Percentiles rank a stretch among this genome's conserved stretches.
These are phyloP conservation scores for Scutellaria barbata DNA, from an alignment of 257 asterid species.

Conservation along the genomic window DNA sequence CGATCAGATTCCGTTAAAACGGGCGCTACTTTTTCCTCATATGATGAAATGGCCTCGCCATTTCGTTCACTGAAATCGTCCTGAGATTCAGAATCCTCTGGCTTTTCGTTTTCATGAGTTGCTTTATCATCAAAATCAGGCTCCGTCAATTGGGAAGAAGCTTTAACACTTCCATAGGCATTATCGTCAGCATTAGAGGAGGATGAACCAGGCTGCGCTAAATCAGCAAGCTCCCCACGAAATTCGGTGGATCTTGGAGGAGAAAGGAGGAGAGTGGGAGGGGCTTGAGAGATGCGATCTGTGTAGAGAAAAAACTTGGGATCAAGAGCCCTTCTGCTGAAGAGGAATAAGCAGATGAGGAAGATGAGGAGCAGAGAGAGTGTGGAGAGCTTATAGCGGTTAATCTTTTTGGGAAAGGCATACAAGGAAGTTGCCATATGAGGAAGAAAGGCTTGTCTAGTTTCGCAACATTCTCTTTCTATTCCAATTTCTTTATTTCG, in stretches of 20 bases:
- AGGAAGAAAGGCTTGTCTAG: slow-evolving; percentile 43
- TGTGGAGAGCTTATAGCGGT: slow-evolving; percentile 43
- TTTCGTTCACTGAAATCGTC: slow-evolving; percentile 24
- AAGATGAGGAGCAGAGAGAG: slow-evolving; percentile 49
- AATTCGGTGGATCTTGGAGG: slow-evolving; percentile 45
- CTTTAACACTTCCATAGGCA: slow-evolving; percentile 20
- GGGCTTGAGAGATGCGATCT: slow-evolving; percentile 42
- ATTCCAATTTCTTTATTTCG: not conserved
- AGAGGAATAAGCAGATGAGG: slow-evolving; percentile 52
- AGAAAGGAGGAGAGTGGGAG: slow-evolving; percentile 27
- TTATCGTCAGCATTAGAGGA: slow-evolving; percentile 26
- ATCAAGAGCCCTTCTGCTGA: slow-evolving; percentile 51
- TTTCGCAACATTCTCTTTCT: slow-evolving; percentile 19
- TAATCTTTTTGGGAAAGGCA: slow-evolving; percentile 42
- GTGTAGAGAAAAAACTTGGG: slow-evolving; percentile 47
- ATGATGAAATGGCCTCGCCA: slow-evolving; percentile 27
- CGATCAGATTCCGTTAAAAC: slow-evolving; percentile 36
- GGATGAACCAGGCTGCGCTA: slow-evolving; percentile 29
- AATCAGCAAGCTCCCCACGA: slow-evolving; percentile 23
- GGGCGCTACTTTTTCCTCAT: slow-evolving; percentile 22
- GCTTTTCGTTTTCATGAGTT: slow-evolving; percentile 23
- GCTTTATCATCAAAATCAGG: slow-evolving; percentile 34
- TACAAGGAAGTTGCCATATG: slow-evolving; percentile 58
- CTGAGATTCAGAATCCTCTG: slow-evolving; percentile 15
- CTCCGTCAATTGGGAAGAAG: slow-evolving; percentile 19